phyloP scores from a whole-genome alignment of 208 protist genomes.

The Acanthamoeba lenticulata region DNA sequence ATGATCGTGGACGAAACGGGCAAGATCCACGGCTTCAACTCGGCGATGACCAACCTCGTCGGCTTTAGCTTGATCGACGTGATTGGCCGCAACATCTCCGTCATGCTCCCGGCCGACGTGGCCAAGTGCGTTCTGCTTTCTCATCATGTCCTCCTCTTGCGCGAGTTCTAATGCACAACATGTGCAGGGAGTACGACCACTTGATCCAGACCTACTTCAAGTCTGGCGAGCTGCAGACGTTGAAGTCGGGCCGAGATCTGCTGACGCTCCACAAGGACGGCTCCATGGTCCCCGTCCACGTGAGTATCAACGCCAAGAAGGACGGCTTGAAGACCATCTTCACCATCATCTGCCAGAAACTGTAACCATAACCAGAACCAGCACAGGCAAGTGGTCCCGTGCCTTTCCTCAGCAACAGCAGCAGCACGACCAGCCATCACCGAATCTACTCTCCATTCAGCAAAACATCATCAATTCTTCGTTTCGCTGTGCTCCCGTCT shows the following conservation, averaged over 20 bases:
- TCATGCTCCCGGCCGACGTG: neutral
- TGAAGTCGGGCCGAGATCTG: neutral
- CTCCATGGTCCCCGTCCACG: slow-evolving; percentile 27
- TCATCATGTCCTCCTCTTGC: neutral
- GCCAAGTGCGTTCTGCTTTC: neutral
- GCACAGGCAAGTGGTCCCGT: no score
- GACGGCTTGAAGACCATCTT: slow-evolving; percentile 40
- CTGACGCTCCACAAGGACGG: slow-evolving; percentile 52
- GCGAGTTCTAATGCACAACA: neutral
- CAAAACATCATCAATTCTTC: no score
- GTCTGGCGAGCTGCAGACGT: neutral
- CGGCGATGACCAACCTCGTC: neutral
- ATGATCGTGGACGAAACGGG: slow-evolving; percentile 50
- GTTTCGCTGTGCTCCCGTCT: no score
- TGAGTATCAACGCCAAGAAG: slow-evolving; percentile 26
- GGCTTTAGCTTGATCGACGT: slow-evolving; percentile 30
- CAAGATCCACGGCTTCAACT: slow-evolving; percentile 60
- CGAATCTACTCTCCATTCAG: no score
- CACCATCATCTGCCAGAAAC: slow-evolving; percentile 37
- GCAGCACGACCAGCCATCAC: no score
- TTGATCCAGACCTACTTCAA: slow-evolving; percentile 11
- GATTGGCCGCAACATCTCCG: slow-evolving; percentile 16
- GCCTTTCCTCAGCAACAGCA: no score
- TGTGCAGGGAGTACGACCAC: neutral
- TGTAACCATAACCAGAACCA: no score